Conservation (phyloP, 1,284 basidiomycete species). For the Papiliotrema laurentii region DNA sequence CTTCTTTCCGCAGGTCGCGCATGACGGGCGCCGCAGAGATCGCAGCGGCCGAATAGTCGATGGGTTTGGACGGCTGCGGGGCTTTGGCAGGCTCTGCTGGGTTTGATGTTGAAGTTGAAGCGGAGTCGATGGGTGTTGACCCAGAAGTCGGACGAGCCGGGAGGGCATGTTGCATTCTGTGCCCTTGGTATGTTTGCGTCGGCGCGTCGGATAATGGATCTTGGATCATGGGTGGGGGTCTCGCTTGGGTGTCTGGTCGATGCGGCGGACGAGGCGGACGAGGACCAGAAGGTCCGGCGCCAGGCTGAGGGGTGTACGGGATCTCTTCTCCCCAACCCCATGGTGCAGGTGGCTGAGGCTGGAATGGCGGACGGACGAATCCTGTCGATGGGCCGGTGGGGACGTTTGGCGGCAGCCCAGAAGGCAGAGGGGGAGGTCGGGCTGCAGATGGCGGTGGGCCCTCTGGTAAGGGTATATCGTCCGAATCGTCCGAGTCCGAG, state of each 20-base stretch:
- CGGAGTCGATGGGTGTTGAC: conserved; percentile 3
- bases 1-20: conserved; percentile 86
- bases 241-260: conserved; percentile 10
- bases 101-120: conserved; percentile 9
- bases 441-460: conserved; percentile 45
- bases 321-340: conserved; percentile 2
- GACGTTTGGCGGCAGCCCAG: neutral
- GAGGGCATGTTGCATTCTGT: conserved; percentile 29
- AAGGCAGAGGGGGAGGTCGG: conserved; percentile 5
- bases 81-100: conserved; percentile 1
- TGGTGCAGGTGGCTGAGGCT: neutral
- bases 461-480: conserved; percentile 49
- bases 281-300: neutral
- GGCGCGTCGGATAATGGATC: conserved; percentile 46
- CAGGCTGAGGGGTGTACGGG: conserved; percentile 5
- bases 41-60: conserved; percentile 51
- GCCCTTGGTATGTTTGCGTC: conserved; percentile 41
- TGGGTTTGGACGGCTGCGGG: conserved; percentile 4
- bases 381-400: neutral
- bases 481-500: conserved; percentile 43
- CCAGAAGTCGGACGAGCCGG: conserved; percentile 22
- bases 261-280: conserved; percentile 14
- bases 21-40: conserved; percentile 77
- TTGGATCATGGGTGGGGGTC: conserved; percentile 29
- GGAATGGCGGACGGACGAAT: neutral